These are phyloP conservation scores for Daedaleopsis nitida DNA, from an alignment of 768 basidiomycete genomes.

Conservation along the genomic window DNA sequence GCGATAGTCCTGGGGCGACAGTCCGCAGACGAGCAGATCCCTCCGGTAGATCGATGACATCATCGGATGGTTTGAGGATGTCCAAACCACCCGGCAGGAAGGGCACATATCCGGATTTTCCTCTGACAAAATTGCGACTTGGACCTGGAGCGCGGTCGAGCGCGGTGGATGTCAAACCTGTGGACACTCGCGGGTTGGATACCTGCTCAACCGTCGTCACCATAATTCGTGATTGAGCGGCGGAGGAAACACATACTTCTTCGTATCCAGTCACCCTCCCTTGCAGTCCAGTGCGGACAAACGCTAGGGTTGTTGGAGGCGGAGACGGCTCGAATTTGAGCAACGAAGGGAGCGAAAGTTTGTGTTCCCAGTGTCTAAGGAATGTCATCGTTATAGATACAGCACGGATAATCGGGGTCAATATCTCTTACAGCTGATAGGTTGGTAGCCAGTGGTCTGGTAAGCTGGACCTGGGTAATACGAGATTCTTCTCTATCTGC, in stretches of 20 bases:
- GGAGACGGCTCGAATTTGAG: slow-evolving; percentile 68
- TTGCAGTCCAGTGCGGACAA: slow-evolving; percentile 77
- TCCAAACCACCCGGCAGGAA: slow-evolving; percentile 94
- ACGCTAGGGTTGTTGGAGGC: slow-evolving; percentile 71
- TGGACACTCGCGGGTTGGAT: slow-evolving; percentile 53
- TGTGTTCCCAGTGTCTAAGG: slow-evolving; percentile 71
- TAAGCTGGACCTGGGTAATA: slow-evolving; percentile 67
- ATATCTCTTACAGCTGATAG: slow-evolving; percentile 73
- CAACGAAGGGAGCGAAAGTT: slow-evolving; percentile 61
- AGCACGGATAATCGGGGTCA: not conserved
- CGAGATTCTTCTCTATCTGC: slow-evolving; percentile 74
- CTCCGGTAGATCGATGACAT: slow-evolving; percentile 42
- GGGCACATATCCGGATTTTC: slow-evolving; percentile 91
- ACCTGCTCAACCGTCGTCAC: slow-evolving; percentile 40
- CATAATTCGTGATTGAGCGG: not conserved
- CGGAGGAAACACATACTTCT: slow-evolving; percentile 53
- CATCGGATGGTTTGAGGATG: slow-evolving; percentile 30
- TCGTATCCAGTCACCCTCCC: slow-evolving; percentile 80
- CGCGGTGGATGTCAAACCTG: slow-evolving; percentile 83
- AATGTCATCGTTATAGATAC: slow-evolving; percentile 9
- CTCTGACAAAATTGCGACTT: slow-evolving; percentile 82
- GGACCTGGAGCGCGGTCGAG: slow-evolving; percentile 83
- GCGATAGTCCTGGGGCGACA: slow-evolving; percentile 79
- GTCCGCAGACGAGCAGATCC: slow-evolving; percentile 51
- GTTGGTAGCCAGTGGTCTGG: slow-evolving; percentile 73